A percentile compares a stretch with the other conserved stretches of the same genome.
Evolutionary conservation across 768 basidiomycete species (phyloP).

Genomic region (Dacryopinax primogenitus): DNA sequence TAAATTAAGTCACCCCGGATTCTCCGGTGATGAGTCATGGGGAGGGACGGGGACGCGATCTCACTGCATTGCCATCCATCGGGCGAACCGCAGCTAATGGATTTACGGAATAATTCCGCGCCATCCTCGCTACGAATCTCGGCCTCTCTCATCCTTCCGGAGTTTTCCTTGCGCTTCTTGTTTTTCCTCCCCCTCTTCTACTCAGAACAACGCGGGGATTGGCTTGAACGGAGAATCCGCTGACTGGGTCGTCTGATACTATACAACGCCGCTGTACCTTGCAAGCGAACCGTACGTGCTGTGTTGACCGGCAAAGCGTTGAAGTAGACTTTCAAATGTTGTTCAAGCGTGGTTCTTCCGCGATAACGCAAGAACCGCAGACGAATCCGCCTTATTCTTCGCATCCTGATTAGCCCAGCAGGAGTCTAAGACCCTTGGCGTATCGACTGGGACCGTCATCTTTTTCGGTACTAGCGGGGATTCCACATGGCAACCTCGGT

Average conservation of each 20-base stretch:
- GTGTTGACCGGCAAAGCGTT: background rate
- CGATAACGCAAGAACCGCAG: background rate
- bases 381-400: background rate
- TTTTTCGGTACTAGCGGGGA: background rate
- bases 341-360: background rate
- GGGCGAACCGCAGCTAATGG: background rate
- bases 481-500: background rate
- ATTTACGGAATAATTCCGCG: background rate
- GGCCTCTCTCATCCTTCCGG: background rate
- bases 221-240: conserved; percentile 5
- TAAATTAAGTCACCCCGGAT: background rate
- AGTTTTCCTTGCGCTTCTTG: background rate
- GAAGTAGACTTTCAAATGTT: background rate
- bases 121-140: background rate
- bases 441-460: background rate
- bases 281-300: background rate
- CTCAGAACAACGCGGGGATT: background rate
- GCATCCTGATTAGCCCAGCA: background rate
- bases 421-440: background rate
- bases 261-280: background rate
- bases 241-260: conserved; percentile 6
- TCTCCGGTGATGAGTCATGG: background rate
- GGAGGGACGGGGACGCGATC: background rate
- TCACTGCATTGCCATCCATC: conserved; percentile 6
- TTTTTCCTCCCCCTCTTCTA: background rate